These are phyloP conservation scores for Cladophialophora carrionii DNA, from an alignment of 2,329 filamentous ascomycete species.

Conservation along the genomic window DNA sequence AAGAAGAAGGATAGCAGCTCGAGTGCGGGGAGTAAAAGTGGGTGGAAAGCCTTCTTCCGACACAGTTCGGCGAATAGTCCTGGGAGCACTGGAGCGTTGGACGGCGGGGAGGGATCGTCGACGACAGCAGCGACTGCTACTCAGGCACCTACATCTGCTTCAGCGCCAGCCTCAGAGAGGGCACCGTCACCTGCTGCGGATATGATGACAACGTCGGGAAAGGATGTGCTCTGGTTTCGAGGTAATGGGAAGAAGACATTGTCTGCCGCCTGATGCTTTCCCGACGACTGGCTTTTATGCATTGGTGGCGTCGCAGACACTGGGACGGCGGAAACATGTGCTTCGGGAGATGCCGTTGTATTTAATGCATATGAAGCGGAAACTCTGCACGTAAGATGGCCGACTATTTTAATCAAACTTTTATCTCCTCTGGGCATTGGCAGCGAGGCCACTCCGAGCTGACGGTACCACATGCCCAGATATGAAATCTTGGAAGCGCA, in stretches of 20 bases:
- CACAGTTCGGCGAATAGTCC: constrained; percentile 46
- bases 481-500: neutral
- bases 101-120: constrained; percentile 10
- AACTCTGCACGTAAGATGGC: neutral
- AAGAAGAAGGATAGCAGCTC: constrained; percentile 28
- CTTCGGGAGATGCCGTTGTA: neutral
- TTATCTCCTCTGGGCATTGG: neutral
- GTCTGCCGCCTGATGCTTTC: neutral
- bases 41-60: constrained; percentile 43
- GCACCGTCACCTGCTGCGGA: constrained; percentile 11
- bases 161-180: neutral
- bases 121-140: constrained; percentile 9
- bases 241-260: constrained; percentile 37
- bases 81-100: constrained; percentile 43
- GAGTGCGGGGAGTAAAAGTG: constrained; percentile 26
- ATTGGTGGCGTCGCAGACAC: neutral
- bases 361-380: neutral
- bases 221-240: constrained; percentile 35
- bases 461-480: neutral
- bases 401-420: neutral
- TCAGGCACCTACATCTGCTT: neutral
- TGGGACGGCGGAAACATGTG: neutral
- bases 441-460: neutral
- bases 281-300: neutral
- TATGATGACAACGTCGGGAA: constrained; percentile 29